phyloP scores from a whole-genome alignment of 768 basidiomycete species.

The Calocybe cyanea region DNA sequence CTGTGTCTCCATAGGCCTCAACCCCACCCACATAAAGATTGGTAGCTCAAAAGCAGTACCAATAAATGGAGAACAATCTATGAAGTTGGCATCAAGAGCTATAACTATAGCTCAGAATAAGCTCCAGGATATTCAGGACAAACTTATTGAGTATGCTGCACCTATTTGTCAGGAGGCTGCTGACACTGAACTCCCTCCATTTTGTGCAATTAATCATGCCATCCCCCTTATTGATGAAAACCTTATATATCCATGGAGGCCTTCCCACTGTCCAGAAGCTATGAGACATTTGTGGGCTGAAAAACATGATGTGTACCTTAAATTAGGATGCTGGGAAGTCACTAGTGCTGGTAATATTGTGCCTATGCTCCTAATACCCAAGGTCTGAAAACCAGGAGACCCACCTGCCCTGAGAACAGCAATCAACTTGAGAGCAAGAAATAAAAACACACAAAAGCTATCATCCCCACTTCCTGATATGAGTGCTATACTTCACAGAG shows the following conservation, averaged over 20 bases:
- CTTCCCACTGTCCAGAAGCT: slow-evolving; percentile 34
- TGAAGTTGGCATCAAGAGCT: no score
- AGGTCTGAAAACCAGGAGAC: slow-evolving; percentile 15
- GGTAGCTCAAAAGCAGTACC: no score
- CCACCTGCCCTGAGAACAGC: slow-evolving; percentile 23
- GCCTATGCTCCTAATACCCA: slow-evolving; percentile 29
- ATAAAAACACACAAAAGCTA: slow-evolving; percentile 31
- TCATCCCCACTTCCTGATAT: slow-evolving; percentile 24
- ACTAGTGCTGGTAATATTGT: slow-evolving; percentile 28
- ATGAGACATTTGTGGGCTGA: slow-evolving; percentile 24
- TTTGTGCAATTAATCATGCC: not conserved
- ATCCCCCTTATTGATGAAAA: not conserved
- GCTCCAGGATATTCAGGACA: not conserved
- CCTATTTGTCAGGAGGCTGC: not conserved
- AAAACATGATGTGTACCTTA: slow-evolving; percentile 25
- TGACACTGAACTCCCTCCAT: not conserved
- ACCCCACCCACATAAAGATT: no score
- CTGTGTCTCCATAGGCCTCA: no score
- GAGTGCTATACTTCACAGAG: slow-evolving; percentile 20
- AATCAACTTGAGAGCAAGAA: slow-evolving; percentile 27
- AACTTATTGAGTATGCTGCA: not conserved
- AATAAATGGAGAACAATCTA: no score
- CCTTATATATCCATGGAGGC: slow-evolving; percentile 31
- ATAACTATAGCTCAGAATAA: no score
- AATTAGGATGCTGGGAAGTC: slow-evolving; percentile 26